phyloP scores from a whole-genome alignment of 805 yeast genomes.

The Peterozyma xylosa region DNA sequence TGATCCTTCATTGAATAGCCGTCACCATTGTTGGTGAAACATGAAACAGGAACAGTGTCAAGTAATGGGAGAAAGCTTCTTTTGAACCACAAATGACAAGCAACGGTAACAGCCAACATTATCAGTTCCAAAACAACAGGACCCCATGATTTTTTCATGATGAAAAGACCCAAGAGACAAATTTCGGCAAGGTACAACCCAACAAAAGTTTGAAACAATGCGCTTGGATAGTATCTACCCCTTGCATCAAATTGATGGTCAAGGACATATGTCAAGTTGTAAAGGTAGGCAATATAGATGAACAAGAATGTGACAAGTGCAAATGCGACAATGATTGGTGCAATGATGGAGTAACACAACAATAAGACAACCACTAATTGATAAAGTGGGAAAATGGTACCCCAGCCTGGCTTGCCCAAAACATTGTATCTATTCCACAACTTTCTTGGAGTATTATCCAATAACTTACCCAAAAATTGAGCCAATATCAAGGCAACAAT shows the following conservation, averaged over 20 bases:
- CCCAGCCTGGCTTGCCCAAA: conserved; percentile 68
- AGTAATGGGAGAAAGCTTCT: conserved; percentile 53
- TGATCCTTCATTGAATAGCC: conserved; percentile 59
- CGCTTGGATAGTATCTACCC: conserved; percentile 69
- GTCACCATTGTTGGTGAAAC: conserved; percentile 38
- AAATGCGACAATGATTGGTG: conserved; percentile 67
- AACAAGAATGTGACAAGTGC: conserved; percentile 50
- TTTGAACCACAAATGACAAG: conserved; percentile 51
- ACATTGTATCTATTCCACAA: conserved; percentile 74
- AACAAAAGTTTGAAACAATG: conserved; percentile 64
- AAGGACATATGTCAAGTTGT: conserved; percentile 56
- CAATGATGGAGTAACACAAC: conserved; percentile 69
- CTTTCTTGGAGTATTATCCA: conserved; percentile 87
- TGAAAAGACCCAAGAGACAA: conserved; percentile 63
- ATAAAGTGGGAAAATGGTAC: conserved; percentile 72
- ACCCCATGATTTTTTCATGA: conserved; percentile 75
- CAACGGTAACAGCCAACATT: conserved; percentile 49
- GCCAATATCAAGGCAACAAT: conserved; percentile 65
- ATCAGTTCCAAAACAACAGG: conserved; percentile 64
- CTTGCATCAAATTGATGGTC: conserved; percentile 55
- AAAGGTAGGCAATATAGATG: conserved; percentile 54
- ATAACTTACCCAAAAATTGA: conserved; percentile 57
- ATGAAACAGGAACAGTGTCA: conserved; percentile 67
- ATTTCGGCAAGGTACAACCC: conserved; percentile 67
- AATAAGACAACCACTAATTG: conserved; percentile 69